These are phyloP conservation scores for Digitaria exilis DNA, from an alignment of 202 grass and related monocot species.

Conservation along the genomic window DNA sequence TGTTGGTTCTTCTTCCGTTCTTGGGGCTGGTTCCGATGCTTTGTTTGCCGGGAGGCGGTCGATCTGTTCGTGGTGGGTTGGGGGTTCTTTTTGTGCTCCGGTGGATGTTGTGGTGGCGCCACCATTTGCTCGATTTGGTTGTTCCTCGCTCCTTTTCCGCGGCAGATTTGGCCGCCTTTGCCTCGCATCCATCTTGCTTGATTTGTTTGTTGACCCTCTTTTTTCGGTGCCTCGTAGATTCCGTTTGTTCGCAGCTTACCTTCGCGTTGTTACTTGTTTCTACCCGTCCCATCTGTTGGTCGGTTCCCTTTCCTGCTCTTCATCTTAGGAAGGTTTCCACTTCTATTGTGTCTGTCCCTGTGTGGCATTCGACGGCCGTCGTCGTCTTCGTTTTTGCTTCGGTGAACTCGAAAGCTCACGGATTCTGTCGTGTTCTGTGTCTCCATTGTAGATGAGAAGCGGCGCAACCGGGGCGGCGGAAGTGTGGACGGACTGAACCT, in stretches of 20 bases:
- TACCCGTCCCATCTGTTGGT: background rate
- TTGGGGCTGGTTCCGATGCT: conserved; percentile 8
- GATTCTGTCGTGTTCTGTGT: background rate
- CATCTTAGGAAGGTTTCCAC: background rate
- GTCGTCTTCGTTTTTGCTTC: background rate
- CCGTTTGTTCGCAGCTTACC: background rate
- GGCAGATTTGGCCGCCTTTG: conserved; percentile 25
- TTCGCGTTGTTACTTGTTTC: background rate
- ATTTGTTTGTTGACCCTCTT: conserved; percentile 28
- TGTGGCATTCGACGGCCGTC: conserved; percentile 6
- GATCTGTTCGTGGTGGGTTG: conserved; percentile 30
- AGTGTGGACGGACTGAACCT: conserved; percentile 37
- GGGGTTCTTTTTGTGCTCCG: background rate
- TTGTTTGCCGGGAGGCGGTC: background rate
- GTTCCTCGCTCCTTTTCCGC: background rate
- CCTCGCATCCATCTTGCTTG: background rate
- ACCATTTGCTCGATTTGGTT: conserved; percentile 46
- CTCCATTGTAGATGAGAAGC: conserved; percentile 60
- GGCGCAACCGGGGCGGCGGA: conserved; percentile 31
- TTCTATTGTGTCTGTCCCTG: background rate
- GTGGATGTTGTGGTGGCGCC: background rate
- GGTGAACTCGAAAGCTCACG: background rate
- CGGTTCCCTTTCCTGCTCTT: background rate
- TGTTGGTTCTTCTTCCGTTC: background rate
- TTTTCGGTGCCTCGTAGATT: conserved; percentile 20